Evolutionary conservation across 805 yeast species (phyloP).

Genomic region (Pichia manshurica): DNA sequence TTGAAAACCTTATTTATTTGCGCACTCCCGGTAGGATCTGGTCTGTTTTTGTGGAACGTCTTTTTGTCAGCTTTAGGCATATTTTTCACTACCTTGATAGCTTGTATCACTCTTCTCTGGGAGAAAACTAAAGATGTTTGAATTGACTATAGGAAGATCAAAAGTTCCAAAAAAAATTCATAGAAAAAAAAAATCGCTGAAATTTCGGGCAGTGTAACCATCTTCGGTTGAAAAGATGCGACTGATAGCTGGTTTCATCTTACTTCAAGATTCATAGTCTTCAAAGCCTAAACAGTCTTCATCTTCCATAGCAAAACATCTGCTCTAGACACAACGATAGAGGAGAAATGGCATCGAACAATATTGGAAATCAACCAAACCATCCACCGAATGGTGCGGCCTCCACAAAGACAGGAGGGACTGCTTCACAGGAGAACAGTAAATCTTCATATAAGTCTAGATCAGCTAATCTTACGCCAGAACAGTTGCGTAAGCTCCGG

Average conservation of each 20-base stretch:
- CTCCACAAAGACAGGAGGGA: neutral
- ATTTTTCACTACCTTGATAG: neutral
- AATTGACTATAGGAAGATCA: no score
- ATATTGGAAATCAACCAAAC: no score
- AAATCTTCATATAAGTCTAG: slow-evolving; percentile 11
- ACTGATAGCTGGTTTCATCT: no score
- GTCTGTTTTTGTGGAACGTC: slow-evolving; percentile 45
- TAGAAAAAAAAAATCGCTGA: slow-evolving; percentile 2
- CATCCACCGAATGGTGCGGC: neutral
- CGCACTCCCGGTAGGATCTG: slow-evolving; percentile 56
- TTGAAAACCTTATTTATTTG: slow-evolving; percentile 83
- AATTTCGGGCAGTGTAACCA: neutral
- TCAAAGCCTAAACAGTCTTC: no score
- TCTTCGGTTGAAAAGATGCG: neutral
- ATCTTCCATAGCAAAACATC: no score
- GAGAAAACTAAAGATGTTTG: no score
- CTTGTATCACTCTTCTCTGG: no score
- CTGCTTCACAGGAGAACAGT: neutral
- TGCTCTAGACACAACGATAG: no score
- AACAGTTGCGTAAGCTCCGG: slow-evolving; percentile 21
- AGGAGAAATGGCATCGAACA: no score
- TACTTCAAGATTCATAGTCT: no score
- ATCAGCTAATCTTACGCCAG: slow-evolving; percentile 16
- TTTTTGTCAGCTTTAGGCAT: slow-evolving; percentile 66
- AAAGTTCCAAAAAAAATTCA: slow-evolving; percentile 1